These are phyloP conservation scores for Coix lacrymajobi DNA, from an alignment of 176 grass and related monocot genomes.

Conservation along the genomic window DNA sequence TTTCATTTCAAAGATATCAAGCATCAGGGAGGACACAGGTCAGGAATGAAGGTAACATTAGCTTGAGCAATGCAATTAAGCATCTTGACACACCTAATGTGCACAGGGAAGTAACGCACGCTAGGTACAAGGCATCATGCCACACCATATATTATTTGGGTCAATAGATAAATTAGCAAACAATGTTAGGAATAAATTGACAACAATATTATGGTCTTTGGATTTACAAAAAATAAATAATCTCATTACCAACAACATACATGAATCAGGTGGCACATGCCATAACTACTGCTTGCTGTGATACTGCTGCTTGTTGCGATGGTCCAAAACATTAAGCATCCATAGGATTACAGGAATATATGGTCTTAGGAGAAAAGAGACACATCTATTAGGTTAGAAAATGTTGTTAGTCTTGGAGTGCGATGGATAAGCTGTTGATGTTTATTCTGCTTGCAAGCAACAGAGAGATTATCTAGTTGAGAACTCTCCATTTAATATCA, in stretches of 20 bases:
- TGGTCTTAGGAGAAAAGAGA: neutral
- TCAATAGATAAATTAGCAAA: slow-evolving; percentile 65
- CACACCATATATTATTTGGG: slow-evolving; percentile 84
- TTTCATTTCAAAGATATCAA: slow-evolving; percentile 95
- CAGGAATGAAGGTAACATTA: slow-evolving; percentile 66
- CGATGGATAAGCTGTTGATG: neutral
- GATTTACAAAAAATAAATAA: too few species aligned
- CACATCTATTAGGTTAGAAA: neutral
- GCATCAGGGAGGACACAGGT: slow-evolving; percentile 54
- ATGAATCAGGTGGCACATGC: neutral
- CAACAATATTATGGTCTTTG: too few species aligned
- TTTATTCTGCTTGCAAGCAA: too few species aligned
- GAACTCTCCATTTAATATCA: too few species aligned
- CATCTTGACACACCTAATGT: slow-evolving; percentile 84
- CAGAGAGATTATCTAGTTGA: too few species aligned
- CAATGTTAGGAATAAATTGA: too few species aligned
- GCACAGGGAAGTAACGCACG: slow-evolving; percentile 66
- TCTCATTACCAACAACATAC: neutral
- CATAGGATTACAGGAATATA: neutral
- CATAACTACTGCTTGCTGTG: neutral
- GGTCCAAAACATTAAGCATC: neutral
- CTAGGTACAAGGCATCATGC: slow-evolving; percentile 74
- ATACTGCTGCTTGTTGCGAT: too few species aligned
- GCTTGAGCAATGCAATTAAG: slow-evolving; percentile 81
- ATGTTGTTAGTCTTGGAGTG: neutral